Conservation (phyloP, 805 yeast species). For the Candida taoyuanica region DNA sequence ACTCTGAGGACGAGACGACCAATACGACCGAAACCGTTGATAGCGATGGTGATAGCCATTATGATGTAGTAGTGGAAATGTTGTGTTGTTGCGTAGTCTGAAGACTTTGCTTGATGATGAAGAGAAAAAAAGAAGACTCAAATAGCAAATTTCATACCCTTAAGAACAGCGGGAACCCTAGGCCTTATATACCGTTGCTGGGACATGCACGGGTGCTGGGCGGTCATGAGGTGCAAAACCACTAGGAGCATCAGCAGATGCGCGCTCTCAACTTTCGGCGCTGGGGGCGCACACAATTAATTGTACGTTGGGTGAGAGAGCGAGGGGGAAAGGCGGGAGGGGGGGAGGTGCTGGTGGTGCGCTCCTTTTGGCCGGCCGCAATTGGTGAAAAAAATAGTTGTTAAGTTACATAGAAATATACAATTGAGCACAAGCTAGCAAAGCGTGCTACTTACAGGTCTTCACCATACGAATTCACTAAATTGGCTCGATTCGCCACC, state of each 20-base stretch:
- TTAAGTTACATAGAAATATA: neutral
- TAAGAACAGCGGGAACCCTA: neutral
- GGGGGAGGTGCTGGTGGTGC: neutral
- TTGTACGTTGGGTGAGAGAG: neutral
- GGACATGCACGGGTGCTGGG: neutral
- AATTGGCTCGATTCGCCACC: neutral
- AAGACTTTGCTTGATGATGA: constrained; percentile 4
- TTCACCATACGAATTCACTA: neutral
- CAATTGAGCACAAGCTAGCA: neutral
- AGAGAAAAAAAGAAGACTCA: neutral
- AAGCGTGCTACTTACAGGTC: neutral
- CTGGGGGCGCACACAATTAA: neutral
- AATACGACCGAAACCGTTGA: constrained; percentile 93
- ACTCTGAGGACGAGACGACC: constrained; percentile 87
- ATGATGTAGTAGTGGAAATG: neutral
- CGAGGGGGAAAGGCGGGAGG: neutral
- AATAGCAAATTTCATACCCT: neutral
- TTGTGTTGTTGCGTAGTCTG: neutral
- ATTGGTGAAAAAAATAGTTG: neutral
- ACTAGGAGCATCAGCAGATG: constrained; percentile 13
- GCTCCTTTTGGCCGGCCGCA: too few species aligned
- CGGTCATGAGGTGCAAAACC: constrained; percentile 13
- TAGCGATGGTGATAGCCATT: constrained; percentile 49
- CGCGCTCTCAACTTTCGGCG: constrained; percentile 1
- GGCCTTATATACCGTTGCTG: constrained; percentile 4